Percentiles rank a stretch among this genome's conserved stretches.
Conservation (phyloP, 1,284 basidiomycete genomes). For the Tylopilus microsporus region DNA sequence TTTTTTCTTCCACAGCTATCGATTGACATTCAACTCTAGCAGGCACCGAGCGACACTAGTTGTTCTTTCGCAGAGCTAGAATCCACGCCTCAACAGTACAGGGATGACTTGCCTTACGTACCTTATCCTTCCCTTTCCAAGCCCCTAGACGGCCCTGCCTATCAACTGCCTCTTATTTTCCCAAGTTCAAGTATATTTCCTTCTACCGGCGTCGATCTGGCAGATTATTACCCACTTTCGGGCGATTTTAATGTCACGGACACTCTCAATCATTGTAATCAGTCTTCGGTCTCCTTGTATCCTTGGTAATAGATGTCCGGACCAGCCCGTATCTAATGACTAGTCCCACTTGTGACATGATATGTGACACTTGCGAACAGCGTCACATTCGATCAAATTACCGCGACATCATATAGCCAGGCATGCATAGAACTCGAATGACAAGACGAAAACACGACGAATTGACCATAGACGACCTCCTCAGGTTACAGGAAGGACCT, state of each 20-base stretch:
- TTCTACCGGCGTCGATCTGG: neutral
- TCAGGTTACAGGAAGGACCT: constrained; percentile 28
- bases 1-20: neutral
- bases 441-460: constrained; percentile 29
- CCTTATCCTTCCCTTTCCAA: constrained; percentile 1
- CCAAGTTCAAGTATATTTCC: neutral
- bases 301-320: neutral
- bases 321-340: neutral
- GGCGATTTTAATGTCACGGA: neutral
- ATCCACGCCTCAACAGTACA: neutral
- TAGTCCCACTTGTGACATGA: neutral
- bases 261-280: constrained; percentile 1
- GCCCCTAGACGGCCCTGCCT: constrained; percentile 3
- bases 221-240: neutral
- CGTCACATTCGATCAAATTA: neutral
- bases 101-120: neutral
- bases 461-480: constrained; percentile 33
- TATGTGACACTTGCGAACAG: neutral
- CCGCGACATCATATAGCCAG: neutral
- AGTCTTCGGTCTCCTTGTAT: constrained; percentile 1
- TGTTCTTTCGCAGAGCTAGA: neutral
- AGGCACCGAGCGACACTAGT: constrained; percentile 12
- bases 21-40: neutral
- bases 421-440: constrained; percentile 4
- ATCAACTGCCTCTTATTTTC: neutral